A percentile compares a stretch with the other conserved stretches of the same genome.
phyloP scores from a whole-genome alignment of 108 stramenopile genomes.

The Nannochloropsis oceanica region DNA sequence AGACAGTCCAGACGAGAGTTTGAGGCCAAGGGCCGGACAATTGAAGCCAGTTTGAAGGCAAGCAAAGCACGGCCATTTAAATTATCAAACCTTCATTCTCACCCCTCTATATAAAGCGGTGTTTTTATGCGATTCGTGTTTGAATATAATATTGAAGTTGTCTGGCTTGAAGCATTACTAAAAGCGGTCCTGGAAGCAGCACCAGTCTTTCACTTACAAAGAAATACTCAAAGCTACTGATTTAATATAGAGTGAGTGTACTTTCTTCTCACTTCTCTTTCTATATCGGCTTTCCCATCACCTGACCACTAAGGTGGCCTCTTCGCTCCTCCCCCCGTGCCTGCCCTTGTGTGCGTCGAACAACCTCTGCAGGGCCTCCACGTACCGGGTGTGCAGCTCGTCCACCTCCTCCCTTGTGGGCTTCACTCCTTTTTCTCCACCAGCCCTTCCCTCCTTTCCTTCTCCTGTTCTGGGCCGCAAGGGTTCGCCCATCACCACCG shows the following conservation, averaged over 20 bases:
- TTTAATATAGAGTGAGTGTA: background rate
- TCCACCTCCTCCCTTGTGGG: background rate
- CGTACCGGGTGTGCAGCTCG: background rate
- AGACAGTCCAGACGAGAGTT: too few species aligned
- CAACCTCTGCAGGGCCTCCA: background rate
- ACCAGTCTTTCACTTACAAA: too few species aligned
- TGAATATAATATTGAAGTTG: too few species aligned
- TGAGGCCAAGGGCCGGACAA: too few species aligned
- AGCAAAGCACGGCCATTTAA: too few species aligned
- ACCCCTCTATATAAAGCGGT: too few species aligned
- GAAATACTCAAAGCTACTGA: too few species aligned
- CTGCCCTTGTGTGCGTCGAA: background rate
- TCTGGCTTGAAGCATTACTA: too few species aligned
- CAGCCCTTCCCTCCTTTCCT: background rate
- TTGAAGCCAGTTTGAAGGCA: too few species aligned
- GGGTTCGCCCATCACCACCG: background rate
- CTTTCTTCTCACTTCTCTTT: background rate
- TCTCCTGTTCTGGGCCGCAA: background rate
- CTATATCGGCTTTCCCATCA: background rate
- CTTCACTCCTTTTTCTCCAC: background rate
- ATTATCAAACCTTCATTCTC: too few species aligned
- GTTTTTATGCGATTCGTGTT: too few species aligned
- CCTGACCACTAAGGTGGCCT: background rate
- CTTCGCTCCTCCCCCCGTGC: background rate
- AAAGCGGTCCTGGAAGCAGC: too few species aligned